phyloP scores from a whole-genome alignment of 805 yeast species.

The Suhomyces emberorum region DNA sequence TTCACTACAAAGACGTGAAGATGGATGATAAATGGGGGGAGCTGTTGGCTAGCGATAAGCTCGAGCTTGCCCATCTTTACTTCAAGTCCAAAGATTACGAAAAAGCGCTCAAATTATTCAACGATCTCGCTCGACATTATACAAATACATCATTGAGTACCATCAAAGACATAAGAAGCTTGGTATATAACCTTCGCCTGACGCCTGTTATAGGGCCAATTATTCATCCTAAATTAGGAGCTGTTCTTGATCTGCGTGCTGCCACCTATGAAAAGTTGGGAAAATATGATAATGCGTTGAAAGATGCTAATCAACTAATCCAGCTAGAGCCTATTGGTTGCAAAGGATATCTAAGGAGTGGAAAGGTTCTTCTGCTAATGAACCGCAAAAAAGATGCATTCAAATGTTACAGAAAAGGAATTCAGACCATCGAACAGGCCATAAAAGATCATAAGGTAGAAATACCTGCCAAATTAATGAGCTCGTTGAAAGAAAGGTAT shows the following conservation, averaged over 20 bases:
- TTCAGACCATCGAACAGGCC: constrained; percentile 33
- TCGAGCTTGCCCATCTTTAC: constrained; percentile 19
- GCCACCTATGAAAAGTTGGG: constrained; percentile 46
- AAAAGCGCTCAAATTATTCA: constrained; percentile 27
- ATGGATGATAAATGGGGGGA: constrained; percentile 12
- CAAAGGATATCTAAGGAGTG: constrained; percentile 47
- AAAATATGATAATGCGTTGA: constrained; percentile 27
- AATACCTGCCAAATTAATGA: constrained; percentile 32
- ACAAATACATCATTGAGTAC: constrained; percentile 10
- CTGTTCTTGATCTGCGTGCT: constrained; percentile 45
- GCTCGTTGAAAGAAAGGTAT: constrained; percentile 22
- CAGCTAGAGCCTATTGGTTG: constrained; percentile 43
- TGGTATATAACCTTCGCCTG: constrained; percentile 17
- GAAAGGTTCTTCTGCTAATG: constrained; percentile 30
- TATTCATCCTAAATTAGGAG: constrained; percentile 35
- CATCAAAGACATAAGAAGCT: constrained; percentile 14
- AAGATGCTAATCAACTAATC: constrained; percentile 35
- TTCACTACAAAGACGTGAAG: too few species aligned
- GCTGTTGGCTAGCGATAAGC: constrained; percentile 26
- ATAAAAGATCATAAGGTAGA: constrained; percentile 20
- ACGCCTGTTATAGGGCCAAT: constrained; percentile 27
- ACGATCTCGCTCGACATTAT: constrained; percentile 20
- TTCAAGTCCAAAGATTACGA: constrained; percentile 28
- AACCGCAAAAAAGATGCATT: constrained; percentile 34
- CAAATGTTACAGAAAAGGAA: constrained; percentile 34